Evolutionary conservation across 495 filamentous ascomycete species (phyloP), one percentile per base, ranked within the genome.

Genomic region (Tetracladium setigerum): DNA sequence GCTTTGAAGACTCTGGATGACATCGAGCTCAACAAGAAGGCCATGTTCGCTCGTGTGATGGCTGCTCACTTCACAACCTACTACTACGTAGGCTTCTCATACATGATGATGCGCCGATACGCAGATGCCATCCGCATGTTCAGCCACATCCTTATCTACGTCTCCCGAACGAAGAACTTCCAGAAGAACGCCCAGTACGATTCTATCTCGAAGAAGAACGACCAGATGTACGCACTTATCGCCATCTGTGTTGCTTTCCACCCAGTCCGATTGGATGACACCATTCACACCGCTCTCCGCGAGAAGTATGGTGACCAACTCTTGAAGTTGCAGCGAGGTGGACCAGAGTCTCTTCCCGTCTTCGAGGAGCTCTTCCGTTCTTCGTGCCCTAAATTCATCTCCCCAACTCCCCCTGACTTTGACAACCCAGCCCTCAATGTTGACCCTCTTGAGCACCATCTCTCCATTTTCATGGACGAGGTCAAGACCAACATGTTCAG

Each of bases 51-150:
- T 52, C 86, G 94, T 42, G 94, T 97, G 60, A 97, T 97, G 92
- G 94, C 92, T 41, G 92, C 92, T 45, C 94, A 98, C 71, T 97
- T 98, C 75, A 96, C 91, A 41, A 98, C 92, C 50, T 98, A 98
- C 78, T 98, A 98, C 81, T 98, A 97, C 65, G 91, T 97, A 54
- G 92, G 92, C 46, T 97, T 98, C 81, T 94, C 87, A 57, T 98
- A 98, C 81, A 97, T 98, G 92, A 98, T 98, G 92, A 90, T 96
- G 87, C 89, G 91, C 67, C 86, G 92, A 62, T 98, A 98, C 62
- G 88, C 87, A 69, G 92, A 98, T 64, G 92, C 92, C 66, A 95
- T 97, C 70, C 88, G 91, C 75, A 91, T 95, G 83, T 98, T 98
- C 82, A 90, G 85, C 74, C 92, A 98, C 76, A 98, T 98, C 68